A percentile compares a stretch with the other conserved stretches of the same genome.
These are phyloP conservation scores for Phytopythium helicoides DNA, from an alignment of 352 stramenopile genomes.

Conservation along the genomic window DNA sequence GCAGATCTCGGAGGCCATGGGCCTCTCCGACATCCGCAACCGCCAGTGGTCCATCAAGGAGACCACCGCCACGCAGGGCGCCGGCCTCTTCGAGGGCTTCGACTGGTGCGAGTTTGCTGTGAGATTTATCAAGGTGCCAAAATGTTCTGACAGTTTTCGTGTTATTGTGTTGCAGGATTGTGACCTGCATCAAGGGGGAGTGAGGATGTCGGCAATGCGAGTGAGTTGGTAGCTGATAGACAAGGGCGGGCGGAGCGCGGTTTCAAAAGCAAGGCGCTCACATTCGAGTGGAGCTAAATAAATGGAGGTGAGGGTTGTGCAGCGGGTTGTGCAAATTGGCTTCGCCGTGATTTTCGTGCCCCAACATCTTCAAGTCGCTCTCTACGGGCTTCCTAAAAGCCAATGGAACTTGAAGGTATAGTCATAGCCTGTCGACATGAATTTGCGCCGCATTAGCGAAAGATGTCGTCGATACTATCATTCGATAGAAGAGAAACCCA, in stretches of 20 bases:
- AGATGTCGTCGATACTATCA: neutral
- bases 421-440: slow-evolving; percentile 16
- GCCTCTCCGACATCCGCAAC: slow-evolving; percentile 97
- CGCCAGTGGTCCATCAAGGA: slow-evolving; percentile 99
- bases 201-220: slow-evolving; percentile 24
- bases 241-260: too few species aligned
- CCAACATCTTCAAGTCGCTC: neutral
- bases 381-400: slow-evolving; percentile 8
- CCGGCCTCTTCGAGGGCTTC: slow-evolving; percentile 99
- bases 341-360: neutral
- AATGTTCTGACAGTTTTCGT: neutral
- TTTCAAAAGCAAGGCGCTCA: too few species aligned
- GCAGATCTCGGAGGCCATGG: slow-evolving; percentile 97
- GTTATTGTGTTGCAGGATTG: slow-evolving; percentile 54
- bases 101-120: slow-evolving; percentile 88
- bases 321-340: neutral
- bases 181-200: slow-evolving; percentile 89
- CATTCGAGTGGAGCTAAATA: too few species aligned
- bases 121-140: slow-evolving; percentile 8
- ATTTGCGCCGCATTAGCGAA: neutral
- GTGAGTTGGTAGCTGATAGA: neutral
- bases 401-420: slow-evolving; percentile 35
- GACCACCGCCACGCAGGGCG: slow-evolving; percentile 96
- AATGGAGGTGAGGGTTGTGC: neutral
- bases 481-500: neutral